Conservation (phyloP, 1,284 basidiomycete species). For the Coniferiporia sulphurascens region DNA sequence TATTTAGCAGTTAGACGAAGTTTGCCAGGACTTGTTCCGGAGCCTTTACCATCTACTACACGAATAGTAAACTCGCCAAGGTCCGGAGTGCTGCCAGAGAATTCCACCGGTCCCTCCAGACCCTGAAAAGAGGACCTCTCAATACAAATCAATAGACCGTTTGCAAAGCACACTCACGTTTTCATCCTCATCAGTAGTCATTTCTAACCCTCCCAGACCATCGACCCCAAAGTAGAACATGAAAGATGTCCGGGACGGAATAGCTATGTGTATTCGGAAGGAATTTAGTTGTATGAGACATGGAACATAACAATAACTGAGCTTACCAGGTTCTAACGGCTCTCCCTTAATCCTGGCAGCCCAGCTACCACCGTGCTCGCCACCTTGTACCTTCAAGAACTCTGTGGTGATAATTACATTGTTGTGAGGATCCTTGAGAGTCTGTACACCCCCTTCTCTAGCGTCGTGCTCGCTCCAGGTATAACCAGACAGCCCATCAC, state of each 20-base stretch:
- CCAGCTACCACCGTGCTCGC: constrained; percentile 84
- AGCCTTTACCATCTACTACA: constrained; percentile 66
- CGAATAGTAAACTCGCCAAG: constrained; percentile 80
- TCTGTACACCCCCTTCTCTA: constrained; percentile 79
- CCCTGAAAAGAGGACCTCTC: constrained; percentile 46
- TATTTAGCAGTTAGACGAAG: constrained; percentile 24
- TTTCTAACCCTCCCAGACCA: constrained; percentile 74
- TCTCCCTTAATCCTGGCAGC: constrained; percentile 82
- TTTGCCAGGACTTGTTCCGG: not conserved
- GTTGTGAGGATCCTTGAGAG: constrained; percentile 75
- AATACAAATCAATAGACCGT: constrained; percentile 10
- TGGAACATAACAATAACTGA: not conserved
- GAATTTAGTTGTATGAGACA: not conserved
- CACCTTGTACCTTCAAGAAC: constrained; percentile 78
- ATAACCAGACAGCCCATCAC: constrained; percentile 75
- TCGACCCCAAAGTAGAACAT: constrained; percentile 87
- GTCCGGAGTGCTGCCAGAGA: constrained; percentile 70
- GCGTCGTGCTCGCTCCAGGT: constrained; percentile 88
- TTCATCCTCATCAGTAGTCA: constrained; percentile 72
- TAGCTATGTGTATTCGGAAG: constrained; percentile 31
- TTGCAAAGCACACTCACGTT: constrained; percentile 42
- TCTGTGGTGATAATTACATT: constrained; percentile 85
- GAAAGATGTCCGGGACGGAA: constrained; percentile 62
- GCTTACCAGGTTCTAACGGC: constrained; percentile 64
- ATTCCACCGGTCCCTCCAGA: constrained; percentile 59